Evolutionary conservation across 805 yeast species (phyloP).

Genomic region (Zygoascus biomembranicola): DNA sequence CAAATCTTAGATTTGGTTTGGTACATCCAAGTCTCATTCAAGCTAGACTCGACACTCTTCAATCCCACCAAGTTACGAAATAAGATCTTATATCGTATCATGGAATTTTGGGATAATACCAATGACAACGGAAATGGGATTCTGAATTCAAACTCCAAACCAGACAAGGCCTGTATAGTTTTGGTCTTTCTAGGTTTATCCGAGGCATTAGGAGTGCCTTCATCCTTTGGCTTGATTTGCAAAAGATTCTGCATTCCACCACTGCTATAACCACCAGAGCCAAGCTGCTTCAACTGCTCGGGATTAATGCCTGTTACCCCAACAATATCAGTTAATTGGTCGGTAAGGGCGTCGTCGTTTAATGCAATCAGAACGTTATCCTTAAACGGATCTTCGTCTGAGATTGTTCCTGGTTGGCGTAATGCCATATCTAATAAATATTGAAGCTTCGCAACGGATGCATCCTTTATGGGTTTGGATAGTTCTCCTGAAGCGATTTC

Average conservation of each 20-base stretch:
- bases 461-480: slow-evolving; percentile 30
- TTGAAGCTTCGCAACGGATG: slow-evolving; percentile 28
- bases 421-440: slow-evolving; percentile 31
- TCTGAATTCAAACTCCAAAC: slow-evolving; percentile 31
- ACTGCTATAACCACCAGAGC: neutral
- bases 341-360: slow-evolving; percentile 26
- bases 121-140: slow-evolving; percentile 85
- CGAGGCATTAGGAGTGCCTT: slow-evolving; percentile 5
- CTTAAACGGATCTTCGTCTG: slow-evolving; percentile 29
- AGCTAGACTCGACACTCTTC: slow-evolving; percentile 50
- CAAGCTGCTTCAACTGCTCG: slow-evolving; percentile 14
- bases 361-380: slow-evolving; percentile 28
- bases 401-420: slow-evolving; percentile 33
- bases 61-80: slow-evolving; percentile 62
- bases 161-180: slow-evolving; percentile 24
- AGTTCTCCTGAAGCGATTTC: slow-evolving; percentile 46
- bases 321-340: slow-evolving; percentile 29
- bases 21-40: slow-evolving; percentile 66
- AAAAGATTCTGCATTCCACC: neutral
- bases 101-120: slow-evolving; percentile 57
- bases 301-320: slow-evolving; percentile 29
- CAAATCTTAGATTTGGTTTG: slow-evolving; percentile 58
- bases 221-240: slow-evolving; percentile 8
- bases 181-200: slow-evolving; percentile 14
- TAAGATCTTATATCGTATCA: slow-evolving; percentile 70